Base-by-base conservation (phyloP, 306 rosid genomes). In the Urtica urens region DNA sequence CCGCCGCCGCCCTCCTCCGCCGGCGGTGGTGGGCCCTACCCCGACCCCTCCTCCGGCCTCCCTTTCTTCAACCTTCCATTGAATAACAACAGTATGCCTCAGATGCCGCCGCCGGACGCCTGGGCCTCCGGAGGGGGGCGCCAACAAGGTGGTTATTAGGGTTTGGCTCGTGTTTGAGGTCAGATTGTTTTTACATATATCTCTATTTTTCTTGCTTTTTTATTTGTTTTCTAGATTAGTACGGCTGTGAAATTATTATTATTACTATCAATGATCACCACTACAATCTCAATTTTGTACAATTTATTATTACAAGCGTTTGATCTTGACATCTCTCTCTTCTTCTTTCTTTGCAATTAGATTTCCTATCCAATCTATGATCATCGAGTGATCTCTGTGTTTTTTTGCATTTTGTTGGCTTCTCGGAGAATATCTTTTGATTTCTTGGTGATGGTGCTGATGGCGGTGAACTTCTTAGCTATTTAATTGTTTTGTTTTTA, bases 31-130 rank as follows among this genome's bases (percentile, higher is more conserved):
- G 76, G 72, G 67, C 74, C 73, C 10, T 84, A 83, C 39, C 73
- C 86, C 0, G 95, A 78, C 46, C 80, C 80, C 0, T 84, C 97
- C 23, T 61, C 77, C 0, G 90, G 95, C 37, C 73, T 84, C 10
- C 95, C 90, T 1, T 88, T 88, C 80, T 78, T 81, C 62, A 84
- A 84, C 55, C 61, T 88, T 29, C 97, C 97, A 4, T 21, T 78
- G 42, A 79, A 58, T 53, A 66, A 71, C 57, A 87, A 77, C 87
- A n/a, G n/a, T n/a, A 29, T 29, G 6, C 64, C 85, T 59, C 93
- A 83, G 55, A 58, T 88, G 22, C 72, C 82, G 3, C 72, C 82
- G 3, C 75, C 62, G 21, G 86, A 88, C 42, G 78, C 81, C 21
- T 88, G 95, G 94, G 61, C 63, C 24, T 72, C 76, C 1, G 7